A percentile compares a stretch with the other conserved stretches of the same genome.
Conservation (phyloP, 768 basidiomycete genomes). For the Cyathus striatus region DNA sequence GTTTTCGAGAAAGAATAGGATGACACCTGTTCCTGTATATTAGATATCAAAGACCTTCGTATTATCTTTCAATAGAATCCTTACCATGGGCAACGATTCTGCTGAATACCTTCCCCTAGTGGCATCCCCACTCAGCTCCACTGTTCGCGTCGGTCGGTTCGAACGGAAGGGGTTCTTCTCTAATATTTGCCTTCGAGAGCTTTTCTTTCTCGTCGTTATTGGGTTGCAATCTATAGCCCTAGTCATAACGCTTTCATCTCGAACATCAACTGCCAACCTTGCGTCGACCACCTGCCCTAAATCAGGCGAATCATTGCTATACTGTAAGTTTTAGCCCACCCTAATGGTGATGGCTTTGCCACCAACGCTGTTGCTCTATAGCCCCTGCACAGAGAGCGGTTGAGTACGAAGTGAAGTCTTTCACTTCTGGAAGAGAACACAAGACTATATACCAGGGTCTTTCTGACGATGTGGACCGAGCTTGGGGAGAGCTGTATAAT, state of each 20-base stretch:
- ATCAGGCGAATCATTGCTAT: too few species aligned
- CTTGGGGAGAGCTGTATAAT: slow-evolving; percentile 11
- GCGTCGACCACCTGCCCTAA: too few species aligned
- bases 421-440: slow-evolving; percentile 6
- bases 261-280: too few species aligned
- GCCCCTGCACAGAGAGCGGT: slow-evolving; percentile 4
- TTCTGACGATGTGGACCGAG: slow-evolving; percentile 7
- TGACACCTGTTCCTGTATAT: neutral
- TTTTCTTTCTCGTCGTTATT: neutral
- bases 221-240: neutral
- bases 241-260: too few species aligned
- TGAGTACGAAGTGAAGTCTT: slow-evolving; percentile 7
- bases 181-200: too few species aligned
- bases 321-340: neutral
- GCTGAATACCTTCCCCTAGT: neutral
- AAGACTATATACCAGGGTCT: slow-evolving; percentile 10
- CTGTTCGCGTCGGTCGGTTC: neutral
- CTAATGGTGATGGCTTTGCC: neutral
- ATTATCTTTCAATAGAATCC: neutral
- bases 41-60: neutral
- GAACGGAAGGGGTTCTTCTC: too few species aligned
- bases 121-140: neutral
- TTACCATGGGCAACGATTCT: neutral
- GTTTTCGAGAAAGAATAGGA: neutral
- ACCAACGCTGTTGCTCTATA: neutral